Evolutionary conservation across 371 early-diverging fungal species (phyloP).

Genomic region (Entomophthora muscae): DNA sequence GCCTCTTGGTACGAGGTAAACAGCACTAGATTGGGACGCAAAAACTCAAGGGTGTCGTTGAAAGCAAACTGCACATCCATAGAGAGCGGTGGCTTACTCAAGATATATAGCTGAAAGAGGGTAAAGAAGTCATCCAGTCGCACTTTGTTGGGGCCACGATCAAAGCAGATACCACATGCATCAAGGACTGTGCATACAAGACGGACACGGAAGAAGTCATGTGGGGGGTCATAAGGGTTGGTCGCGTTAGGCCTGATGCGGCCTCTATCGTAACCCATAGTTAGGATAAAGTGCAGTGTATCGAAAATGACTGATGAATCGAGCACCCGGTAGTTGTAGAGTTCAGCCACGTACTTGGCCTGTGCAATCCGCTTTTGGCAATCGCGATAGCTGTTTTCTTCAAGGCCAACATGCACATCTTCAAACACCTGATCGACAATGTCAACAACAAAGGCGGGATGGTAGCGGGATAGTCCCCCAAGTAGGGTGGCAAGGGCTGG

Average conservation of each 20-base stretch:
- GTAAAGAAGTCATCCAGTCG: conserved; percentile 53
- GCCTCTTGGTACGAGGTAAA: conserved; percentile 63
- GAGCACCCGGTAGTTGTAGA: conserved; percentile 77
- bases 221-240: conserved; percentile 56
- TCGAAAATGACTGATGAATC: conserved; percentile 64
- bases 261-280: conserved; percentile 74
- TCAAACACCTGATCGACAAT: conserved; percentile 78
- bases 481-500: conserved; percentile 64
- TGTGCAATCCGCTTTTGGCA: conserved; percentile 76
- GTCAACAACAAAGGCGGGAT: conserved; percentile 70
- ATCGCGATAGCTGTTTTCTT: conserved; percentile 66
- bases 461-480: conserved; percentile 51
- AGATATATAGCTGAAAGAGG: conserved; percentile 73
- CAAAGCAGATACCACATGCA: conserved; percentile 74
- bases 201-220: conserved; percentile 87
- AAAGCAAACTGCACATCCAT: conserved; percentile 82
- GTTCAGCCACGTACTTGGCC: conserved; percentile 73
- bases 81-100: conserved; percentile 61
- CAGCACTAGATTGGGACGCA: conserved; percentile 43
- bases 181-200: conserved; percentile 73
- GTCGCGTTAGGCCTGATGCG: conserved; percentile 42
- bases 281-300: conserved; percentile 60
- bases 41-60: conserved; percentile 53
- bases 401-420: conserved; percentile 73
- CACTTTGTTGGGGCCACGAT: conserved; percentile 39